These are phyloP conservation scores for Tardiomyces depauwii DNA, from an alignment of 1,139 yeast genomes.

Conservation along the genomic window DNA sequence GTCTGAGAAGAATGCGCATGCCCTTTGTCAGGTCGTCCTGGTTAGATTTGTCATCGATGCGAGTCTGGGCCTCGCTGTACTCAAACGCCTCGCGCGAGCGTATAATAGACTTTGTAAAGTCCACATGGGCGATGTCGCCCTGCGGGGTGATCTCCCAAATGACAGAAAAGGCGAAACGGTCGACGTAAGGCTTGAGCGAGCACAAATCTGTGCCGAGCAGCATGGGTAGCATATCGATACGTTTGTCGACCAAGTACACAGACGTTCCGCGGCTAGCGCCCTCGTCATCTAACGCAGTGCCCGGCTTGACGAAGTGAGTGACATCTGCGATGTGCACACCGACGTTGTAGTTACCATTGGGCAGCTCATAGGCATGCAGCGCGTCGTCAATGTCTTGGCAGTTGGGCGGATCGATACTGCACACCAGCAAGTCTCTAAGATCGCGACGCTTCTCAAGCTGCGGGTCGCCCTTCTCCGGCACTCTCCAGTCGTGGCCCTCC, in stretches of 20 bases:
- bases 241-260: slow-evolving; percentile 93
- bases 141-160: slow-evolving; percentile 87
- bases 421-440: slow-evolving; percentile 76
- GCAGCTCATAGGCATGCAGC: slow-evolving; percentile 69
- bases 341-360: slow-evolving; percentile 91
- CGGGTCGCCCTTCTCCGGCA: slow-evolving; percentile 52
- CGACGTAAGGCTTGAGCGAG: slow-evolving; percentile 90
- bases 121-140: slow-evolving; percentile 75
- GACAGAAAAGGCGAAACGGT: slow-evolving; percentile 91
- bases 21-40: slow-evolving; percentile 81
- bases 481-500: slow-evolving; percentile 91
- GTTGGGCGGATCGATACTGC: slow-evolving; percentile 95
- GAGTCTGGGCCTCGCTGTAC: slow-evolving; percentile 82
- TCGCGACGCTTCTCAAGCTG: slow-evolving; percentile 46
- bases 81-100: slow-evolving; percentile 91
- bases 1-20: slow-evolving; percentile 65
- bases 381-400: slow-evolving; percentile 99
- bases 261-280: slow-evolving; percentile 98
- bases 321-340: slow-evolving; percentile 99
- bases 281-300: slow-evolving; percentile 85
- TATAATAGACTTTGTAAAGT: slow-evolving; percentile 80
- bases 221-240: slow-evolving; percentile 98
- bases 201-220: slow-evolving; percentile 91
- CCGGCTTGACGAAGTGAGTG: slow-evolving; percentile 90
- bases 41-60: slow-evolving; percentile 73